A percentile compares a stretch with the other conserved stretches of the same genome.
phyloP scores from a whole-genome alignment of 1,284 basidiomycete genomes.

The Tilletia caries region DNA sequence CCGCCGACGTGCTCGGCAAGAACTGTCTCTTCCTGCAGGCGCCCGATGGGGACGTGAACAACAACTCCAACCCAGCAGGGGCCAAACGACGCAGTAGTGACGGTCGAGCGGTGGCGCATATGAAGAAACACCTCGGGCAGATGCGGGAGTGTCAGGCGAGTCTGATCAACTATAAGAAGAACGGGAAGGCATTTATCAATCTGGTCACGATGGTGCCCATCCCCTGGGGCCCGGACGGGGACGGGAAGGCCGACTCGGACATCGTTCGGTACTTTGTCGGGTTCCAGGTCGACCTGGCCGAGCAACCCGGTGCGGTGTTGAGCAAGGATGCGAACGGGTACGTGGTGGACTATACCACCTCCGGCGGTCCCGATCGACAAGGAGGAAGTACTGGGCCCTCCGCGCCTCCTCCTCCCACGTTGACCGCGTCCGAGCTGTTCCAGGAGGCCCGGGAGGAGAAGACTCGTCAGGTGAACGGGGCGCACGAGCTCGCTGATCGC shows the following conservation, averaged over 20 bases:
- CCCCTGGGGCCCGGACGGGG: too few relatives aligned
- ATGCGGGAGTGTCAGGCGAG: conserved; percentile 68
- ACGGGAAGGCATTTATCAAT: conserved; percentile 71
- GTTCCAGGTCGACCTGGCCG: conserved; percentile 74
- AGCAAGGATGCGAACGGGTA: conserved; percentile 51
- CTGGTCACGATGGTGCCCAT: conserved; percentile 53
- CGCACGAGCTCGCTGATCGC: conserved; percentile 18
- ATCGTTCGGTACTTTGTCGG: conserved; percentile 78
- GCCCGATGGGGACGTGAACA: conserved; percentile 66
- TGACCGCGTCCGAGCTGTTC: not conserved
- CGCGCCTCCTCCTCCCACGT: too few relatives aligned
- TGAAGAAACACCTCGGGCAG: conserved; percentile 31
- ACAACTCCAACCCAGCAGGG: too few relatives aligned
- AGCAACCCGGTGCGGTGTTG: conserved; percentile 79
- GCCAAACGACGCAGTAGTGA: conserved; percentile 68
- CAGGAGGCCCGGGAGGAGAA: conserved; percentile 16
- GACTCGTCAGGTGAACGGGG: conserved; percentile 7
- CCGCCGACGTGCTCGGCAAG: conserved; percentile 57
- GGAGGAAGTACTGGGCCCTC: too few relatives aligned
- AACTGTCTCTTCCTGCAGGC: conserved; percentile 63
- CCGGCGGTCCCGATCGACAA: too few relatives aligned
- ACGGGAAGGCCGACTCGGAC: conserved; percentile 20
- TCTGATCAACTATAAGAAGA: conserved; percentile 82
- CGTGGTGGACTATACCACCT: conserved; percentile 39
- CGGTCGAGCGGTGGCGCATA: conserved; percentile 64